Evolutionary conservation across 2,329 filamentous ascomycete species (phyloP).

Genomic region (Gaeumannomyces tritici): DNA sequence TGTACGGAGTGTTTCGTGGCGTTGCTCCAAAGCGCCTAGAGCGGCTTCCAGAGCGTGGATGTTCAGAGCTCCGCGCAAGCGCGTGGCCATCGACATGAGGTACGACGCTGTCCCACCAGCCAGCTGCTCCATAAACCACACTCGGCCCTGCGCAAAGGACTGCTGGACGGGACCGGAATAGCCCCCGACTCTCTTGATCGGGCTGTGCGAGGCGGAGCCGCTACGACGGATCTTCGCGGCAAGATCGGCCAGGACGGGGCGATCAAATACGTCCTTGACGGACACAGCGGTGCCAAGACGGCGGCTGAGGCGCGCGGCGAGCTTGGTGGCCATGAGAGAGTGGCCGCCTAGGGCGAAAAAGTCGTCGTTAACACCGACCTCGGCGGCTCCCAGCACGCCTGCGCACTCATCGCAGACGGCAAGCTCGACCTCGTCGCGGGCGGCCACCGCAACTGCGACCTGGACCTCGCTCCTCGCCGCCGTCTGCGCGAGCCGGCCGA

Average conservation of each 20-base stretch:
- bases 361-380: background rate
- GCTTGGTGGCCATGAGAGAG: background rate
- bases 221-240: background rate
- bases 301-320: background rate
- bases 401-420: background rate
- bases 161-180: background rate
- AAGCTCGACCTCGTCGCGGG: background rate
- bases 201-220: background rate
- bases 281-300: background rate
- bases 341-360: background rate
- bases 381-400: background rate
- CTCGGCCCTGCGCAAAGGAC: background rate
- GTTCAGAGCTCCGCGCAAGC: background rate
- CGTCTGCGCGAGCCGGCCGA: constrained; percentile 16
- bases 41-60: background rate
- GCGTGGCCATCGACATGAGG: background rate
- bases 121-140: background rate
- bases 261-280: background rate
- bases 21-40: background rate
- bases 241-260: background rate
- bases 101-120: background rate
- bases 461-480: background rate
- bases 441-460: background rate
- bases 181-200: background rate
- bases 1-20: background rate